These are phyloP conservation scores for Fagus crenata DNA, from an alignment of 306 rosid species.

Conservation along the genomic window DNA sequence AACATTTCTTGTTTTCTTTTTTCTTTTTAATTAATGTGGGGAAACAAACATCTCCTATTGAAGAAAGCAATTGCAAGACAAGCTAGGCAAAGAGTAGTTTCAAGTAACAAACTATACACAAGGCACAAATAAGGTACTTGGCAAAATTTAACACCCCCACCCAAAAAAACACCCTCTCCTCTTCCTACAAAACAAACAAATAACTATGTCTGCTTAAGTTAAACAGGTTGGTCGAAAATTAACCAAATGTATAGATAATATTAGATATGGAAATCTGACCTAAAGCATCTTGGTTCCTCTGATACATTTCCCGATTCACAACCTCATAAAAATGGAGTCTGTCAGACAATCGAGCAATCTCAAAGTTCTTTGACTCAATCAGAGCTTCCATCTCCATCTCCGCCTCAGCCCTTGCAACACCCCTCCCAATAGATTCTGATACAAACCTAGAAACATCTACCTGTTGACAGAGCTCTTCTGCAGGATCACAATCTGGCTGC, in stretches of 20 bases:
- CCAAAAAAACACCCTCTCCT: neutral
- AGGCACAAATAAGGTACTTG: neutral
- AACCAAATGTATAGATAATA: neutral
- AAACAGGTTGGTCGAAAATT: neutral
- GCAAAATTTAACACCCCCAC: neutral
- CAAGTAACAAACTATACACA: neutral
- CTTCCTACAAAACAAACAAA: neutral
- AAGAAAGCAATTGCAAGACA: too few species aligned
- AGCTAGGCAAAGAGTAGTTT: neutral
- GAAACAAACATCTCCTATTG: too few species aligned
- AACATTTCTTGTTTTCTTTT: too few species aligned
- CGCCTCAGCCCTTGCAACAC: slow-evolving; percentile 73
- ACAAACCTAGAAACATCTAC: slow-evolving; percentile 80
- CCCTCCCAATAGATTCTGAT: slow-evolving; percentile 78
- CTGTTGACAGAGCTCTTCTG: slow-evolving; percentile 69
- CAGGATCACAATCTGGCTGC: slow-evolving; percentile 56
- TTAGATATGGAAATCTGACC: slow-evolving; percentile 51
- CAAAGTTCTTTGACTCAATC: slow-evolving; percentile 78
- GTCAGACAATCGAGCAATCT: slow-evolving; percentile 82
- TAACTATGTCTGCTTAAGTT: neutral
- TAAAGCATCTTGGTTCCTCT: slow-evolving; percentile 91
- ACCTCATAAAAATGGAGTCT: slow-evolving; percentile 87
- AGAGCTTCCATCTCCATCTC: slow-evolving; percentile 81
- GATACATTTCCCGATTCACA: slow-evolving; percentile 97
- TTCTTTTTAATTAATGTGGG: too few species aligned